Percentiles rank a stretch among this genome's conserved stretches.
These are phyloP conservation scores for Saturnispora serradocipensis DNA, from an alignment of 805 yeast genomes.

Conservation along the genomic window DNA sequence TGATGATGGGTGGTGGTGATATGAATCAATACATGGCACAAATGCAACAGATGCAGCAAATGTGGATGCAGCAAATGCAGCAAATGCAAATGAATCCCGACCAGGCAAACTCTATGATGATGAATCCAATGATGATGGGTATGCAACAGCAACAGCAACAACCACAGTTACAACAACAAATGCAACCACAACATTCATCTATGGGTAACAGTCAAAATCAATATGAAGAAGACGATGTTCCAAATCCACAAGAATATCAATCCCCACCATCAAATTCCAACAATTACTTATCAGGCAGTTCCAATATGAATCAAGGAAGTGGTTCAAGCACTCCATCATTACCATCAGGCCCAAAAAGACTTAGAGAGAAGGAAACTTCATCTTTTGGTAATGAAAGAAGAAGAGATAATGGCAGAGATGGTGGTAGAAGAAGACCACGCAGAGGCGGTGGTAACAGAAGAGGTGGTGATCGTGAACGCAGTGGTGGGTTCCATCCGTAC, in stretches of 20 bases:
- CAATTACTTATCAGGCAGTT: not conserved
- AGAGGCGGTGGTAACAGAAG: conserved; percentile 13
- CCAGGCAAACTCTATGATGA: conserved; percentile 16
- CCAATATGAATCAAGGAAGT: not conserved
- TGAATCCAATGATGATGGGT: conserved; percentile 10
- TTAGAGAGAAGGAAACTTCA: conserved; percentile 14
- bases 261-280: conserved; percentile 4
- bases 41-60: conserved; percentile 44
- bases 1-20: conserved; percentile 27
- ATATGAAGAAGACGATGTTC: conserved; percentile 27
- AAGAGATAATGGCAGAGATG: conserved; percentile 9
- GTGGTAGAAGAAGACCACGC: conserved; percentile 17
- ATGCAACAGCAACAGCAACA: conserved; percentile 10
- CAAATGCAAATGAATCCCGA: conserved; percentile 20
- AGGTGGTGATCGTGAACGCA: conserved; percentile 20
- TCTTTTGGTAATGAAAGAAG: conserved; percentile 11
- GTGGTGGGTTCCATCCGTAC: conserved; percentile 28
- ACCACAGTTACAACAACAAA: conserved; percentile 5
- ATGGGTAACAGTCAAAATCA: conserved; percentile 8
- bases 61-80: conserved; percentile 27
- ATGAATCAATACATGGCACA: conserved; percentile 52
- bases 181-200: conserved; percentile 5
- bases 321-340: conserved; percentile 12
- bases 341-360: conserved; percentile 29
- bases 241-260: conserved; percentile 28